Base-by-base conservation (phyloP, 306 rosid species). In the Rosa persica region DNA sequence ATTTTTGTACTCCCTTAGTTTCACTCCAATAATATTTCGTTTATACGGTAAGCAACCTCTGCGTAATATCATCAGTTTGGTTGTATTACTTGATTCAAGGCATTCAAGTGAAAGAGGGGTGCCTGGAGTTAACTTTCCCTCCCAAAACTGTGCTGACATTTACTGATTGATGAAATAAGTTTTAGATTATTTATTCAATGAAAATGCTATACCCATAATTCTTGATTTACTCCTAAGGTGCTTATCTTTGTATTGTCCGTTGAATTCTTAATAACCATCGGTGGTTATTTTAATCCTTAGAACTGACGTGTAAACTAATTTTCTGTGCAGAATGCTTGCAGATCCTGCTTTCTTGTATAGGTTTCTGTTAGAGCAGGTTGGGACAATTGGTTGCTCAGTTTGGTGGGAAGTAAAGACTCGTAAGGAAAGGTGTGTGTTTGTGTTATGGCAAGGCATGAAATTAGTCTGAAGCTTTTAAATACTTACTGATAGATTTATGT, bases 321-420 rank as follows among this genome's bases (percentile, higher is more conserved):
- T 80, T 46, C 76, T 80, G 64, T 72, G 42, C 99, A 96, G 98
- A 91, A 89, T 96, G 96, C 85, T 96, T 76, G 99, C 98, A 76
- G 99, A 96, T 85, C 98, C 99, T 73, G 90, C 99, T 67, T 96
- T 96, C 80, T 60, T 93, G 76, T 91, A 89, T 85, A 91, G 83
- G 86, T 76, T 96, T 88, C 86, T 91, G 62, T 89, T 96, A 64
- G 99, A 96, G 87, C 89, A 93, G 85, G 94, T 81, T 78, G 86
- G 94, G 47, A 91, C 99, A 48, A 87, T 96, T 76, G 94, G 98
- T 52, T 90, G 83, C 67, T 88, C 98, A 11, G 89, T 89, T 76
- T 93, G 96, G 97, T 96, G 98, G 97, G 99, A 96, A 83, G 7
- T 96, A 70, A 90, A 90, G 89, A 93, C 88, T 72, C 94, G 99